phyloP scores from a whole-genome alignment of 495 filamentous ascomycete species.

The Aspergillus sclerotioniger region DNA sequence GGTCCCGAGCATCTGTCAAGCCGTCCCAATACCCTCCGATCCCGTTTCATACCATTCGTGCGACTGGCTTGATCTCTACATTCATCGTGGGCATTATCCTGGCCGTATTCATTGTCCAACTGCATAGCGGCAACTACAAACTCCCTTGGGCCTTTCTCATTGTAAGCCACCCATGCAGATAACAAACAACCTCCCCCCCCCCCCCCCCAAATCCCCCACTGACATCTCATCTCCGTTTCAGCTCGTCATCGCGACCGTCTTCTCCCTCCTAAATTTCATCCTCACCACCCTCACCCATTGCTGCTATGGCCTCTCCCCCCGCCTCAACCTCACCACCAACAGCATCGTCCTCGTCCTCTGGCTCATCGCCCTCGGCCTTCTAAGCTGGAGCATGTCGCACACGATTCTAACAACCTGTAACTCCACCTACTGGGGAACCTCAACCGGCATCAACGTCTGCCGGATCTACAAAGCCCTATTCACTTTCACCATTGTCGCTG shows the following conservation, averaged over 20 bases:
- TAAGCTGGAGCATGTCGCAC: conserved; percentile 55
- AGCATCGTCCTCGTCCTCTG: conserved; percentile 53
- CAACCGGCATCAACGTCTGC: conserved; percentile 59
- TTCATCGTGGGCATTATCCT: conserved; percentile 58
- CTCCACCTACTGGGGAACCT: conserved; percentile 52
- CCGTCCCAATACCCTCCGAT: conserved; percentile 58
- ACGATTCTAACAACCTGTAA: conserved; percentile 59
- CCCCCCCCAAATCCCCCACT: conserved; percentile 4
- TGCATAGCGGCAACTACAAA: conserved; percentile 50
- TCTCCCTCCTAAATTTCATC: conserved; percentile 53
- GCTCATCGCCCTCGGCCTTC: conserved; percentile 53
- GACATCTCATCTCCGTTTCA: conserved; percentile 20
- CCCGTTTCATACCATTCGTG: conserved; percentile 57
- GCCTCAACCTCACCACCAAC: conserved; percentile 55
- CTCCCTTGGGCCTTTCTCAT: conserved; percentile 66
- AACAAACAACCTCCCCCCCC: neutral
- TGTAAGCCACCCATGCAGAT: conserved; percentile 36
- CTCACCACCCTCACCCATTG: conserved; percentile 56
- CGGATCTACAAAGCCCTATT: conserved; percentile 65
- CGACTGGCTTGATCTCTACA: conserved; percentile 50
- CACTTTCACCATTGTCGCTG: conserved; percentile 55
- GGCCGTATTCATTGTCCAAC: conserved; percentile 60
- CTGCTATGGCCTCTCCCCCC: conserved; percentile 54
- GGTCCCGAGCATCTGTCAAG: conserved; percentile 33
- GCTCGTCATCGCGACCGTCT: conserved; percentile 55